These are phyloP conservation scores for Fusarium annulatum DNA, from an alignment of 2,329 filamentous ascomycete species.

Conservation along the genomic window DNA sequence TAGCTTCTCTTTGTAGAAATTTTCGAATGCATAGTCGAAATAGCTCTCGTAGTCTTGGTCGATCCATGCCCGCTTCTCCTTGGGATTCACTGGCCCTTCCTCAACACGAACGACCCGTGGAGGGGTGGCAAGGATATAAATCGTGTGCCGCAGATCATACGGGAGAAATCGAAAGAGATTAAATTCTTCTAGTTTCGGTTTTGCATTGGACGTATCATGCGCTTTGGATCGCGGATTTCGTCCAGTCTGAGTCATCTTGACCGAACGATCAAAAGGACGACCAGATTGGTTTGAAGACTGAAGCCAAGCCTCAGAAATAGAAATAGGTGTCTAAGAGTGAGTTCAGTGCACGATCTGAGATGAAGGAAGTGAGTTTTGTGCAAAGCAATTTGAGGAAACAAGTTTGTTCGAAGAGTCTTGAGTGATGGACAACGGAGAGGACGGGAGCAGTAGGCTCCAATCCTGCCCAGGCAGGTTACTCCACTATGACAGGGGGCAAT, in stretches of 20 bases:
- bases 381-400: neutral
- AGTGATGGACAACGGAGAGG: no score
- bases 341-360: accelerated
- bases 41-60: neutral
- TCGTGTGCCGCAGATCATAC: neutral
- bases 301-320: accelerated
- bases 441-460: neutral
- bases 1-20: neutral
- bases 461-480: neutral
- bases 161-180: neutral
- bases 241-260: neutral
- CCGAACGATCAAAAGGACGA: no score
- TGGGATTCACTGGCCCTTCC: neutral
- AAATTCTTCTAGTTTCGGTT: neutral
- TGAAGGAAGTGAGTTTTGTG: neutral
- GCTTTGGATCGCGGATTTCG: no score
- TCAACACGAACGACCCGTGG: neutral
- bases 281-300: no score
- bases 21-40: neutral
- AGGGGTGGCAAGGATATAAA: neutral
- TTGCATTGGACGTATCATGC: neutral
- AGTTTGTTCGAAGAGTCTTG: neutral
- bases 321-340: accelerated
- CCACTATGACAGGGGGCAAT: neutral
- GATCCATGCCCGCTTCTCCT: neutral